These are phyloP conservation scores for Trypanosoma avium DNA, from an alignment of 208 protist genomes.

Conservation along the genomic window DNA sequence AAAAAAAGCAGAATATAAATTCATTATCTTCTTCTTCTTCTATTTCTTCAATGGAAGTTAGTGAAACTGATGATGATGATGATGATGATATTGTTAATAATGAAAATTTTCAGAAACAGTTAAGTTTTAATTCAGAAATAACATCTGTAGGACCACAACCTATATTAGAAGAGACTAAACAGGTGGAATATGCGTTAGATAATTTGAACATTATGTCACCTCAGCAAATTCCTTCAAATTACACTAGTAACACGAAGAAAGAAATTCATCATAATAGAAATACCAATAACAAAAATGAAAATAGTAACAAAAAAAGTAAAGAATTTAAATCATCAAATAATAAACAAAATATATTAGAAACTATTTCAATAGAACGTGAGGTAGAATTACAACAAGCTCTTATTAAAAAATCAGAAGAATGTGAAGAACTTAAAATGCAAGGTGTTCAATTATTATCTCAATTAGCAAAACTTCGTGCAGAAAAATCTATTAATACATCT, in stretches of 20 bases:
- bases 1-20: no score
- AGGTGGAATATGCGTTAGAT: not conserved
- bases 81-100: not conserved
- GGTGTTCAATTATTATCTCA: slow-evolving; percentile 13
- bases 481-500: not conserved
- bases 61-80: not conserved
- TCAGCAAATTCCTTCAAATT: not conserved
- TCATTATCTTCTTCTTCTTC: not conserved
- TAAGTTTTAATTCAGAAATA: slow-evolving; percentile 14
- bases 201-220: not conserved
- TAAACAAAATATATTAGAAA: not conserved
- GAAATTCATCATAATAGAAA: not conserved
- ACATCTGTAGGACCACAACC: not conserved
- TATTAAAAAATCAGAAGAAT: slow-evolving; percentile 23
- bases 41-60: not conserved
- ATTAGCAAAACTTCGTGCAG: slow-evolving; percentile 9
- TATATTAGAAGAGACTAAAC: not conserved
- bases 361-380: slow-evolving; percentile 3
- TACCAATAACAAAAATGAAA: not conserved
- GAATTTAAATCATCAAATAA: not conserved
- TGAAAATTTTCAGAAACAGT: slow-evolving; percentile 1
- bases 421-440: slow-evolving; percentile 19
- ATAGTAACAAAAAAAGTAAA: slow-evolving; percentile 2
- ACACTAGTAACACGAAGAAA: not conserved
- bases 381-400: slow-evolving; percentile 19